A percentile compares a stretch with the other conserved stretches of the same genome.
phyloP scores from a whole-genome alignment of 2,329 filamentous ascomycete species.

The Fusarium sp. region DNA sequence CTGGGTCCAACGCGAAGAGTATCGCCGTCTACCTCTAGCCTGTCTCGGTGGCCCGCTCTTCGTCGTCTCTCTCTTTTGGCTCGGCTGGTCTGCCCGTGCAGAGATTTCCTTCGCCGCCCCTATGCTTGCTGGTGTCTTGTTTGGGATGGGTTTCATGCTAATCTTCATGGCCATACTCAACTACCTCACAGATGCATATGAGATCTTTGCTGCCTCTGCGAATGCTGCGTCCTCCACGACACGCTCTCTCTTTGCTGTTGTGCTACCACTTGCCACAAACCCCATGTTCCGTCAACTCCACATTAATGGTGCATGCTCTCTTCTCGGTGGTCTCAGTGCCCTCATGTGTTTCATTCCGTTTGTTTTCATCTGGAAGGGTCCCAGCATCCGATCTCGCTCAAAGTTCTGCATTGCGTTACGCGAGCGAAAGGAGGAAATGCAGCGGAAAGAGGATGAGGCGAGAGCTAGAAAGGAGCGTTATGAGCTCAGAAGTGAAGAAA shows the following conservation, averaged over 20 bases:
- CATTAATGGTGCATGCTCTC: conserved; percentile 61
- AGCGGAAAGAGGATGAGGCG: conserved; percentile 50
- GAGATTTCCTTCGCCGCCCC: conserved; percentile 64
- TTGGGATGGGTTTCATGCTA: conserved; percentile 69
- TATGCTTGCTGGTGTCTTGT: conserved; percentile 68
- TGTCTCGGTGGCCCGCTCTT: conserved; percentile 75
- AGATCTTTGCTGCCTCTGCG: conserved; percentile 75
- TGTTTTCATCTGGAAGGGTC: conserved; percentile 64
- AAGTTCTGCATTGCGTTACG: conserved; percentile 70
- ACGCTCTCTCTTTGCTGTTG: conserved; percentile 91
- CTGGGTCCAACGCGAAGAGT: conserved; percentile 73
- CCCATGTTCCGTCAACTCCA: conserved; percentile 60
- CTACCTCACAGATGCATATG: conserved; percentile 74
- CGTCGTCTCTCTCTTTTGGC: conserved; percentile 66
- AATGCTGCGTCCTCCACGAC: conserved; percentile 88
- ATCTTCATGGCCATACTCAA: conserved; percentile 73
- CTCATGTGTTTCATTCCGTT: conserved; percentile 63
- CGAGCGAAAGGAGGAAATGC: conserved; percentile 60
- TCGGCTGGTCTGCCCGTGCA: conserved; percentile 66
- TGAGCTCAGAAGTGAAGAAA: conserved; percentile 34
- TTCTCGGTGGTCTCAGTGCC: conserved; percentile 61
- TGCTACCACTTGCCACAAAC: conserved; percentile 65
- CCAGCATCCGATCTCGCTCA: conserved; percentile 64
- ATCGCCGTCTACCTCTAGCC: conserved; percentile 75
- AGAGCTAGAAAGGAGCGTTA: conserved; percentile 44